Base-by-base conservation (phyloP, 441 rosid species). In the Geranium incanum region DNA sequence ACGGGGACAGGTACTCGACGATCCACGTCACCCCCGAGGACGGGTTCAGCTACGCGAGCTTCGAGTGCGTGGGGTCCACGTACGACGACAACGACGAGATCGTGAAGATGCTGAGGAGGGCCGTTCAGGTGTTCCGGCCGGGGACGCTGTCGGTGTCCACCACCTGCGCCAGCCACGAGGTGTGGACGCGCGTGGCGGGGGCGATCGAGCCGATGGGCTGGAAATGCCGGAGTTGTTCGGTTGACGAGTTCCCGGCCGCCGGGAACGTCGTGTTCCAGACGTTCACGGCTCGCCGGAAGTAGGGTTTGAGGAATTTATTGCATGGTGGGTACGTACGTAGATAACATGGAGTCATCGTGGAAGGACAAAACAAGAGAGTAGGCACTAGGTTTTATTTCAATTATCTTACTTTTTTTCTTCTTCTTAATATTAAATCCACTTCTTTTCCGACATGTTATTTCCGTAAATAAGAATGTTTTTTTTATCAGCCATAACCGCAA, bases 11-110 rank as follows among this genome's bases (percentile, higher is more conserved):
- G 23, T 95, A 92, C 85, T 95, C 99, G 0, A 95, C 99, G 5
- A 89, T 95, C 60, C 99, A 95, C 71, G 99, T 95, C 18, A 95
- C 99, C 0, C 99, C 99, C 0, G 99, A 95, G 75, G 97, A 88
- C 66, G 99, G 98, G 0, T 90, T 80, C 69, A 92, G 98, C 85
- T 95, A 95, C 70, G 99, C 97, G 0, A 95, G 99, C 80, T 95
- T 83, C 67, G 99, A 95, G 82, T 84, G 89, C 57, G 81, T 89
- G 1, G 96, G 96, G 21, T 89, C 93, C 66, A 68, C 82, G 0
- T 84, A 85, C 77, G 95, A 90, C 64, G 86, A 81, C 0, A 70
- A 48, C 11, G 85, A 82, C 0, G 91, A 89, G 60, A 70, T 92
- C 5, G 77, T 72, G 6, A 75, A 83, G 73, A 81, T 82, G 11